Evolutionary conservation across 129 eudicot species (phyloP).

Genomic region (Tagetes patula): DNA sequence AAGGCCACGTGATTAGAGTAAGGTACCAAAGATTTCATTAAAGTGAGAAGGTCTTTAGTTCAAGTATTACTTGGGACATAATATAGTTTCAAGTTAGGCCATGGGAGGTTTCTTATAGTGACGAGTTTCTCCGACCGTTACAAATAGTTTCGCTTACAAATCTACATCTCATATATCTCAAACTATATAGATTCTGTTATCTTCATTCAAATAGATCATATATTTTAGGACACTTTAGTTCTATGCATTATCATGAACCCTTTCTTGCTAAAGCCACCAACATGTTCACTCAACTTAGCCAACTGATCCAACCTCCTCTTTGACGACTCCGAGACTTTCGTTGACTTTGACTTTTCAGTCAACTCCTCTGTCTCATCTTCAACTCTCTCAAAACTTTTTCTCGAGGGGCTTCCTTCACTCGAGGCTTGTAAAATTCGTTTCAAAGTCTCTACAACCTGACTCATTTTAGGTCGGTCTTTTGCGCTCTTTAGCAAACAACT

Average conservation of each 20-base stretch:
- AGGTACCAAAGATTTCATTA: no score
- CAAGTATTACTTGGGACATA: no score
- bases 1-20: no score
- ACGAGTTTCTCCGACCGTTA: no score
- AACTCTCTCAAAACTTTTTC: constrained; percentile 21
- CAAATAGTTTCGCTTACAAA: constrained; percentile 47
- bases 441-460: constrained; percentile 69
- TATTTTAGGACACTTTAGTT: constrained; percentile 55
- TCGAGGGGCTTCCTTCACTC: constrained; percentile 49
- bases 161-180: constrained; percentile 13
- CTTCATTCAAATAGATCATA: not conserved
- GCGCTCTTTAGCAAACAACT: constrained; percentile 58
- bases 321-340: constrained; percentile 54
- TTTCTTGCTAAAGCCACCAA: constrained; percentile 56
- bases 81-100: no score
- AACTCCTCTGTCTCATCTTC: constrained; percentile 44
- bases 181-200: constrained; percentile 8
- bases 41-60: no score
- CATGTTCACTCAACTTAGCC: constrained; percentile 69
- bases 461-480: constrained; percentile 77
- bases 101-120: no score
- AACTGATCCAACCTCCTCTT: constrained; percentile 72
- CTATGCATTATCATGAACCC: constrained; percentile 86
- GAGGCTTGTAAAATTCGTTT: constrained; percentile 53
- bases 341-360: constrained; percentile 28